Evolutionary conservation across 441 rosid genomes (phyloP), one percentile per base, ranked within the genome.

Genomic region (Gossypium davidsonii): DNA sequence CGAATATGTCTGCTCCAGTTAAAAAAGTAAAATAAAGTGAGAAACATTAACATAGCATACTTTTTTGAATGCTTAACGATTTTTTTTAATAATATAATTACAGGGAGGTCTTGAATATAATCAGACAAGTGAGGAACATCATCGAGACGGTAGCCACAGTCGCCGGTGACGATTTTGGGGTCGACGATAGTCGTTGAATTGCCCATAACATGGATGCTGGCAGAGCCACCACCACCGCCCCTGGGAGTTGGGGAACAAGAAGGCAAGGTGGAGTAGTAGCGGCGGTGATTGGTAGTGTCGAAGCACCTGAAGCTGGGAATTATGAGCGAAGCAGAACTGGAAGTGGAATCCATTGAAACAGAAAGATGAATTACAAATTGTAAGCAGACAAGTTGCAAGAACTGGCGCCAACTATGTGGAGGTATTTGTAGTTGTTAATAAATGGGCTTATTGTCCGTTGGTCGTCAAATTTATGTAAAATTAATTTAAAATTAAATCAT

Each of bases 81-180:
- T 28, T 28, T 28, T 28, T 28, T 28, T 21, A 28, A 28, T 28
- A 28, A 0, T 28, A 25, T 3, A 7, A 20, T 57, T 83, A 89
- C 94, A 28, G 85, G 88, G 37, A 79, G 85, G 42, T 85, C 73
- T 2, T 82, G 71, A 26, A 91, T 63, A 72, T 86, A 85, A 78
- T 89, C 96, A 23, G 84, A 44, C 71, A 91, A 80, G 79, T 86
- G 94, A 71, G 92, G 92, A 60, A 89, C 92, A 73, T 89, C 92
- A 78, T 91, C 91, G 2, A 88, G 94, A 21, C 86, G 74, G 57
- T 83, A 91, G 65, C 94, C 92, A 55, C 74, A 75, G 7, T 85
- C 83, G 20, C 94, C 89, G 20, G 71, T 53, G n/a, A 87, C 72
- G 57, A 85, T 82, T 79, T 88, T 89, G 48, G 77, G 67, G 75